These are phyloP conservation scores for Aspergillus olivimuriae DNA, from an alignment of 495 filamentous ascomycete genomes.

Conservation along the genomic window DNA sequence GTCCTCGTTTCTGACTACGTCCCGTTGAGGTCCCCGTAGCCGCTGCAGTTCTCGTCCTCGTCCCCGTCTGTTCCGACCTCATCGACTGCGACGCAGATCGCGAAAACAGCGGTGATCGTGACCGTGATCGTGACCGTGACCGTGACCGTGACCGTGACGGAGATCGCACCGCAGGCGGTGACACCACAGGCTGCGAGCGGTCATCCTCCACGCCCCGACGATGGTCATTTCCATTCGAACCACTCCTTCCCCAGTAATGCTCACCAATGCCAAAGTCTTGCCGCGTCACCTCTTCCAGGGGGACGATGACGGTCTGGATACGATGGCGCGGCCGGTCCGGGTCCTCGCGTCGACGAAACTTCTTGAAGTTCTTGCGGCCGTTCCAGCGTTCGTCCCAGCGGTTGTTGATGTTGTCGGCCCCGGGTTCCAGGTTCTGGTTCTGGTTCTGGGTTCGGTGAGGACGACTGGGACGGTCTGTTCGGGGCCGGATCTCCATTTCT, in stretches of 20 bases:
- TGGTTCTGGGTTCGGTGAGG: constrained; percentile 1
- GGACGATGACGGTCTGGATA: constrained; percentile 62
- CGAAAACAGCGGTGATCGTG: background rate
- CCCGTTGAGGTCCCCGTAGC: background rate
- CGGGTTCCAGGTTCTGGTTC: constrained; percentile 39
- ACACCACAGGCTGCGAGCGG: constrained; percentile 10
- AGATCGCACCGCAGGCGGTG: constrained; percentile 4
- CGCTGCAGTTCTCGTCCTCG: background rate
- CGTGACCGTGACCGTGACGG: constrained; percentile 11
- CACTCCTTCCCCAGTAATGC: constrained; percentile 60
- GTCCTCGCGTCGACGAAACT: constrained; percentile 62
- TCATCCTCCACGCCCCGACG: constrained; percentile 11
- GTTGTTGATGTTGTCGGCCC: constrained; percentile 21
- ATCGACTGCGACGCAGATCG: no score
- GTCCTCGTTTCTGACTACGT: constrained; percentile 37
- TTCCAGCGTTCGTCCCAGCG: constrained; percentile 93
- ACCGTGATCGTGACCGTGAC: background rate
- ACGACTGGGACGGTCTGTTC: no score
- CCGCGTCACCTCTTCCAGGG: constrained; percentile 69
- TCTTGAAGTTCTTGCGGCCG: constrained; percentile 94
- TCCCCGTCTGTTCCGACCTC: background rate
- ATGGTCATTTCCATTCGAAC: background rate
- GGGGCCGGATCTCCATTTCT: constrained; percentile 57
- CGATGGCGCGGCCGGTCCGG: constrained; percentile 34
- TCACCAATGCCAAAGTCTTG: constrained; percentile 82